Evolutionary conservation across 1,284 basidiomycete species (phyloP), one percentile per base, ranked within the genome.

Genomic region (Cutaneotrichosporon daszewskae): DNA sequence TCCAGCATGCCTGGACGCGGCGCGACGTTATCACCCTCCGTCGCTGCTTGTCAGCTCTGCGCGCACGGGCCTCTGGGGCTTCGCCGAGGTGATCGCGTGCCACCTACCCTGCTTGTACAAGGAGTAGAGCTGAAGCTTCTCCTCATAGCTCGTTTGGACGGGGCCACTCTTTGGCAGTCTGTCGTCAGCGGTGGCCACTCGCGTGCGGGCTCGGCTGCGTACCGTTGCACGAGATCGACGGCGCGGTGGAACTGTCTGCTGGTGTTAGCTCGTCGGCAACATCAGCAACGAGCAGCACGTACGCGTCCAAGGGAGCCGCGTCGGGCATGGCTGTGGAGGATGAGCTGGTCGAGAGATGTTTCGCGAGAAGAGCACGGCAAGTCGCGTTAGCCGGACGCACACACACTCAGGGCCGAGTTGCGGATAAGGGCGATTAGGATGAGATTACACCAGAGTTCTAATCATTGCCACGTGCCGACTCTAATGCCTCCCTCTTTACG

Each of bases 61-160:
- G 23, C 29, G 22, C 22, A 33, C 23, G 29, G 29, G 6, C 28
- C 7, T 32, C 31, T 4, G 10, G n/a, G 17, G n/a, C 32, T 11
- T 20, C 4, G 20, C 19, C 33, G 33, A 18, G 16, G 2, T 11
- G 16, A 14, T 26, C 25, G 10, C 14, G 18, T n/a, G 18, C 22
- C n/a, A 34, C 68, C 33, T 37, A 90, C 88, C 87, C 80, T 94
- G 89, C 70, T 92, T 92, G 70, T 88, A 92, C 58, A 91, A 75
- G 82, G 88, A 89, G 67, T 97, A 97, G 78, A 97, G 87, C 13
- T 83, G 81, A 9, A 97, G 75, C 68, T 97, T 97, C 69, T 96
- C 92, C 59, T 96, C 92, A 69, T 96, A 97, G 43, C 82, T 87
- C 0, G 92, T 96, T 72, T 96, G 91, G 55, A 96, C 92, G 31